Conservation (phyloP, 371 early-diverging fungal species). For the Mortierella sp. region DNA sequence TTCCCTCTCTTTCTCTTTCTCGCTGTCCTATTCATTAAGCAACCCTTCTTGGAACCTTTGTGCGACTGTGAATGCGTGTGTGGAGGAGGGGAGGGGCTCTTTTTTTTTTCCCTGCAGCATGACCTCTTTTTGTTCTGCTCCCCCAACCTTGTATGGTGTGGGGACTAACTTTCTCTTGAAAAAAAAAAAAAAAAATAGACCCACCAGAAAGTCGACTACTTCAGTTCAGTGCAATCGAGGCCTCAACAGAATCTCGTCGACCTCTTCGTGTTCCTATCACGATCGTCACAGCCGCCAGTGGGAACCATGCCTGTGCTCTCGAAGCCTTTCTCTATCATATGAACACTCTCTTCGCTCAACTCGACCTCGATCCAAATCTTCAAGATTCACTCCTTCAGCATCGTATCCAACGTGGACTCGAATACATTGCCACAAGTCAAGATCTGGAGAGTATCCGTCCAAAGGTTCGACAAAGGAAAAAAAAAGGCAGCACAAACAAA, state of each 20-base stretch:
- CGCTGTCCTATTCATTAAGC: no score
- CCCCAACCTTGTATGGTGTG: no score
- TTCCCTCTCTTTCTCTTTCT: neutral
- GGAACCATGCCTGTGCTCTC: slow-evolving; percentile 67
- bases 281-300: slow-evolving; percentile 69
- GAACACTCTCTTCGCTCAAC: neutral
- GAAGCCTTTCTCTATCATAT: slow-evolving; percentile 66
- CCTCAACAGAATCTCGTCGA: slow-evolving; percentile 23
- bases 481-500: neutral
- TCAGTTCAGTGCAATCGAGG: slow-evolving; percentile 19
- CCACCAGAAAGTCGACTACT: slow-evolving; percentile 5
- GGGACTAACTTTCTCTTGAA: no score
- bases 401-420: neutral
- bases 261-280: slow-evolving; percentile 44
- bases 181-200: neutral
- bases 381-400: neutral
- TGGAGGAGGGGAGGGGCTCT: no score
- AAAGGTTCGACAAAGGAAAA: slow-evolving; percentile 4
- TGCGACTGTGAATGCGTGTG: no score
- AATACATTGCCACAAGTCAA: slow-evolving; percentile 24
- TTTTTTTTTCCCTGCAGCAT: neutral
- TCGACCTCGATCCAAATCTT: slow-evolving; percentile 2
- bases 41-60: no score
- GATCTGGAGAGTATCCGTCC: slow-evolving; percentile 19
- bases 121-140: neutral